Conservation (phyloP, 1,284 basidiomycete genomes). For the Wolfiporia cocos region DNA sequence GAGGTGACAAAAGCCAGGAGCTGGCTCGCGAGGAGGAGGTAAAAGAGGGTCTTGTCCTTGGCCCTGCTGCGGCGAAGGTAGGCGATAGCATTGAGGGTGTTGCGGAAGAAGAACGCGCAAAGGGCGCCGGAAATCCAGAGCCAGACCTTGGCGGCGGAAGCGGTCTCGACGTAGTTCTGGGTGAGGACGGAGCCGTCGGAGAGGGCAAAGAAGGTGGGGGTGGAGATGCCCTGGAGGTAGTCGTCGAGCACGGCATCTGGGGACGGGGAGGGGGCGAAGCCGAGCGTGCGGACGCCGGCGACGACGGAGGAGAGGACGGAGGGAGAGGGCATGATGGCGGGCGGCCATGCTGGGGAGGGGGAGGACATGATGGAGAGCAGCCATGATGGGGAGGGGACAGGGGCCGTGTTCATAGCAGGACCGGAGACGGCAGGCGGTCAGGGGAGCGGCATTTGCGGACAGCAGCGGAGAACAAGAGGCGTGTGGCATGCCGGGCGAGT, state of each 20-base stretch:
- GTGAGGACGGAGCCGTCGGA: slow-evolving; percentile 57
- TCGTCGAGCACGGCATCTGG: too few species aligned
- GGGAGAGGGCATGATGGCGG: not conserved
- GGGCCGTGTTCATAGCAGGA: too few species aligned
- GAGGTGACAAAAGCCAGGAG: slow-evolving; percentile 42
- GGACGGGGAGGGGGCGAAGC: slow-evolving; percentile 36
- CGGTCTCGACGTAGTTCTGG: slow-evolving; percentile 37
- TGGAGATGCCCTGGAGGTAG: slow-evolving; percentile 39
- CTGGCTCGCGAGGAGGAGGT: slow-evolving; percentile 49
- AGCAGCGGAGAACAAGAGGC: too few species aligned
- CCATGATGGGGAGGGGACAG: slow-evolving; percentile 1
- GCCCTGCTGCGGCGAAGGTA: slow-evolving; percentile 51
- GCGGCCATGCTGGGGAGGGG: not conserved
- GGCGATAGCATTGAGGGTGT: slow-evolving; percentile 42
- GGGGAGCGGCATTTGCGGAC: too few species aligned
- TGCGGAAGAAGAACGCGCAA: slow-evolving; percentile 47
- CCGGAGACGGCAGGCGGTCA: too few species aligned
- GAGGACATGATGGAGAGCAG: slow-evolving; percentile 1
- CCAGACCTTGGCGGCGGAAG: slow-evolving; percentile 35
- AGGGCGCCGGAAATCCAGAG: slow-evolving; percentile 45
- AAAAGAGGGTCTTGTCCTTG: slow-evolving; percentile 58
- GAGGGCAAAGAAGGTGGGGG: slow-evolving; percentile 41
- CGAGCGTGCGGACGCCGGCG: not conserved
- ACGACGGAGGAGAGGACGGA: not conserved
- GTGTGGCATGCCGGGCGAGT: too few species aligned